A percentile compares a stretch with the other conserved stretches of the same genome.
These are phyloP conservation scores for Drechslerella stenobrocha DNA, from an alignment of 2,329 filamentous ascomycete genomes.

Conservation along the genomic window DNA sequence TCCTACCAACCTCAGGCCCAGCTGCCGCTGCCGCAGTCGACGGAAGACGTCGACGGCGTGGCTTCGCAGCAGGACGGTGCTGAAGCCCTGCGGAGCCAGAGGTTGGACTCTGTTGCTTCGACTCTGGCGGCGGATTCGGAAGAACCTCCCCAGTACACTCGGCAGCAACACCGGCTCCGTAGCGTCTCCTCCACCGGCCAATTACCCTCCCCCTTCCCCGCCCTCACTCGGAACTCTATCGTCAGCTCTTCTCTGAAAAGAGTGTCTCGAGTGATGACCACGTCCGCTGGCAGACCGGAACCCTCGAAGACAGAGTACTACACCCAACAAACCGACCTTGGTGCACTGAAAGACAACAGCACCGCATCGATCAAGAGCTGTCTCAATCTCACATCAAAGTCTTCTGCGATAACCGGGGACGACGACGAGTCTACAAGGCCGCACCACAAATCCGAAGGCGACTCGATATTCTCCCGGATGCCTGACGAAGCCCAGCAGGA, in stretches of 20 bases:
- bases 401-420: conserved; percentile 27
- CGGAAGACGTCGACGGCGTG: background rate
- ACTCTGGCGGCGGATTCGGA: conserved; percentile 38
- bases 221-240: conserved; percentile 36
- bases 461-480: conserved; percentile 29
- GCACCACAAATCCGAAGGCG: conserved; percentile 29
- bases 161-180: conserved; percentile 32
- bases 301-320: conserved; percentile 26
- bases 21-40: background rate
- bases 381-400: conserved; percentile 34
- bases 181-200: conserved; percentile 36
- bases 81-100: conserved; percentile 23
- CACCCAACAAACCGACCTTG: conserved; percentile 26
- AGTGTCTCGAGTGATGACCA: conserved; percentile 42
- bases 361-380: conserved; percentile 25
- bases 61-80: background rate
- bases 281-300: conserved; percentile 31
- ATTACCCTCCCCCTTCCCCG: conserved; percentile 19
- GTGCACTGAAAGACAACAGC: conserved; percentile 20
- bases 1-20: conserved; percentile 10
- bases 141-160: conserved; percentile 15
- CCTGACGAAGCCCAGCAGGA: conserved; percentile 29
- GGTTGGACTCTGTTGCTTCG: conserved; percentile 40
- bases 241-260: conserved; percentile 48
- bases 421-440: conserved; percentile 25